A percentile compares a stretch with the other conserved stretches of the same genome.
phyloP scores from a whole-genome alignment of 2,329 filamentous ascomycete genomes.

The Ramularia collo-cygni region DNA sequence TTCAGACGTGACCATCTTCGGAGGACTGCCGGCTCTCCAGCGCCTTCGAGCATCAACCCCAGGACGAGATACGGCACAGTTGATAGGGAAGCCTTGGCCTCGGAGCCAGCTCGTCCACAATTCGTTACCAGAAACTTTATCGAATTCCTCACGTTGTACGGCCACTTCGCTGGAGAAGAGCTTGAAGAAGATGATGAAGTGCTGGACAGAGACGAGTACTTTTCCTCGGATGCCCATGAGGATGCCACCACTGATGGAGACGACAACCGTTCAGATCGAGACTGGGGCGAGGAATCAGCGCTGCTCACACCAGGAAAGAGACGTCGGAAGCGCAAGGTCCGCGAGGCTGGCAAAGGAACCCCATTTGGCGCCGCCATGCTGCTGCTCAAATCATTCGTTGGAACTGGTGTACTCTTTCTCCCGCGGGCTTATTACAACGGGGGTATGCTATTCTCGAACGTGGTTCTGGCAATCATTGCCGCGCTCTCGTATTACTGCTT shows the following conservation, averaged over 20 bases:
- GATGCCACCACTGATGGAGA: constrained; percentile 37
- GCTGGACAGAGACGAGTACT: constrained; percentile 81
- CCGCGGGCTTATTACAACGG: constrained; percentile 91
- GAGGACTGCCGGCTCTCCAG: constrained; percentile 56
- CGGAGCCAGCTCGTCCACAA: constrained; percentile 41
- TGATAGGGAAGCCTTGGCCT: constrained; percentile 7
- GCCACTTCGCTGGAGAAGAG: constrained; percentile 95
- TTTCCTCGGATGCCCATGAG: constrained; percentile 68
- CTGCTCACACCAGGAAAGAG: constrained; percentile 64
- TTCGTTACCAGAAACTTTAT: constrained; percentile 89
- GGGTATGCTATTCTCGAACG: constrained; percentile 92
- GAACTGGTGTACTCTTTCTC: constrained; percentile 89
- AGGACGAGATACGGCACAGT: constrained; percentile 15
- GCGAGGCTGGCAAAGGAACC: constrained; percentile 68
- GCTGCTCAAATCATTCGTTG: constrained; percentile 94
- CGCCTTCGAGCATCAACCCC: constrained; percentile 38
- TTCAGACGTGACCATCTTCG: constrained; percentile 87
- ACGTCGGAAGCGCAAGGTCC: constrained; percentile 68
- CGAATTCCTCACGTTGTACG: constrained; percentile 90
- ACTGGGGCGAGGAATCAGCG: constrained; percentile 82
- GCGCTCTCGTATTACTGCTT: constrained; percentile 94
- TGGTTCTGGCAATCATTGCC: constrained; percentile 81
- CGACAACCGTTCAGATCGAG: constrained; percentile 53
- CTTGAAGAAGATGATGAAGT: constrained; percentile 94
- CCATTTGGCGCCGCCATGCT: constrained; percentile 74